A percentile compares a stretch with the other conserved stretches of the same genome.
Evolutionary conservation across 2,329 filamentous ascomycete species (phyloP).

Genomic region (Penicillium aurantiogriseum): DNA sequence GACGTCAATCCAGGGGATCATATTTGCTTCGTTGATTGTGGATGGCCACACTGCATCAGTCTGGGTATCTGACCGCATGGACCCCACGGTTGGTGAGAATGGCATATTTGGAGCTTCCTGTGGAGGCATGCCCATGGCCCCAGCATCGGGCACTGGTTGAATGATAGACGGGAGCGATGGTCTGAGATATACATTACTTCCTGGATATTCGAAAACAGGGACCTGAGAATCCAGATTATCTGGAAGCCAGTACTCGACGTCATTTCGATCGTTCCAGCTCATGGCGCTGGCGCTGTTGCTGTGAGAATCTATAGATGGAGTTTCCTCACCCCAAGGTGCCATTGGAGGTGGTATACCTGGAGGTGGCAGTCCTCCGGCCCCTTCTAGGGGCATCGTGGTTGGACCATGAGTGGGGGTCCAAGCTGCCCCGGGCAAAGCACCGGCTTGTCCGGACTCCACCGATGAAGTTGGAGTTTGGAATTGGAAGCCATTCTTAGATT

Average conservation of each 20-base stretch:
- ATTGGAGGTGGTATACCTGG: conserved; percentile 19
- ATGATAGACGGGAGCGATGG: conserved; percentile 37
- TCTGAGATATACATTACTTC: conserved; percentile 39
- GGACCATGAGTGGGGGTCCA: conserved; percentile 23
- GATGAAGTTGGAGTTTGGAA: conserved; percentile 25
- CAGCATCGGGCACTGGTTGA: conserved; percentile 23
- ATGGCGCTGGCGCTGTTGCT: conserved; percentile 19
- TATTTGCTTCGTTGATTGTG: conserved; percentile 41
- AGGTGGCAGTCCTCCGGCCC: conserved; percentile 18
- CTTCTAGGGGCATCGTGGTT: conserved; percentile 23
- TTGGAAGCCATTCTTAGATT: conserved; percentile 20
- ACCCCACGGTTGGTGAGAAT: conserved; percentile 20
- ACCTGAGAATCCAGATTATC: conserved; percentile 36
- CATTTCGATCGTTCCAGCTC: conserved; percentile 30
- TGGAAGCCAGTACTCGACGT: conserved; percentile 38
- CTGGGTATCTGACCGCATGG: conserved; percentile 21
- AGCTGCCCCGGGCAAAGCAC: conserved; percentile 22
- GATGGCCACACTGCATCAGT: conserved; percentile 38
- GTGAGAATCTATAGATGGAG: conserved; percentile 23
- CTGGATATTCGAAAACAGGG: conserved; percentile 34
- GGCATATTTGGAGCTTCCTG: conserved; percentile 21
- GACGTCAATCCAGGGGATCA: conserved; percentile 45
- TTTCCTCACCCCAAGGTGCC: conserved; percentile 25
- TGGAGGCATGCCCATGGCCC: conserved; percentile 20
- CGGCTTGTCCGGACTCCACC: conserved; percentile 19